Evolutionary conservation across 306 rosid genomes (phyloP).

Genomic region (Lathyrus aphaca): DNA sequence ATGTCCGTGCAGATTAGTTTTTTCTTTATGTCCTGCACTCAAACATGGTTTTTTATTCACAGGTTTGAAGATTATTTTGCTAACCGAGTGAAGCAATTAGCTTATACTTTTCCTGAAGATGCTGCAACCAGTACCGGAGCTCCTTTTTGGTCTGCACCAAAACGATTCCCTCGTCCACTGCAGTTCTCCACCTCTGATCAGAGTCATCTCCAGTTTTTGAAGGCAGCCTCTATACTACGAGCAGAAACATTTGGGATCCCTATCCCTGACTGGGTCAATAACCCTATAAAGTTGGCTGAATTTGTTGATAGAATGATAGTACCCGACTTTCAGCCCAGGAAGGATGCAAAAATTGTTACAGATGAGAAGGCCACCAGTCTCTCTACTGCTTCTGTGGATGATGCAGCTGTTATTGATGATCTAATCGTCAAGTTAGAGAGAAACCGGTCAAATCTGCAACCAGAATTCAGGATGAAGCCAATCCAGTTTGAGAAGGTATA

Average conservation of each 20-base stretch:
- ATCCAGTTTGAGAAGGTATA: conserved; percentile 89
- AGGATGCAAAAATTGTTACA: conserved; percentile 81
- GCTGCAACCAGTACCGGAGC: conserved; percentile 93
- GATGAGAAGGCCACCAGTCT: conserved; percentile 90
- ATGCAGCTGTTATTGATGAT: conserved; percentile 79
- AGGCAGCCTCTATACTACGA: conserved; percentile 79
- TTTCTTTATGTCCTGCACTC: conserved; percentile 7
- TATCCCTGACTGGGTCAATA: conserved; percentile 83
- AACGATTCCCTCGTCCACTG: conserved; percentile 86
- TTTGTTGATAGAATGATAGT: conserved; percentile 72
- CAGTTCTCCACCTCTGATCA: conserved; percentile 77
- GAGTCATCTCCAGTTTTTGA: conserved; percentile 73
- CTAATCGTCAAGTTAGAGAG: conserved; percentile 68
- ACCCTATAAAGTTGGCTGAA: conserved; percentile 70
- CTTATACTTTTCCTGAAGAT: conserved; percentile 93
- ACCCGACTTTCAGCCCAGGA: conserved; percentile 85
- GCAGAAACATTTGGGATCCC: conserved; percentile 94
- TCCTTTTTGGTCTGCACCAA: conserved; percentile 99
- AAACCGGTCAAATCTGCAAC: conserved; percentile 52
- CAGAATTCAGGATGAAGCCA: conserved; percentile 92
- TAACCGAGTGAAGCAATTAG: conserved; percentile 86
- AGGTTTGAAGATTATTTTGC: conserved; percentile 97
- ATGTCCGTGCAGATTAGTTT: not conserved
- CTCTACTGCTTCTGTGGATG: conserved; percentile 76
- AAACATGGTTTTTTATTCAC: conserved; percentile 25